A percentile compares a stretch with the other conserved stretches of the same genome.
phyloP scores from a whole-genome alignment of 208 protist genomes.

The Leishmania aethiopica region DNA sequence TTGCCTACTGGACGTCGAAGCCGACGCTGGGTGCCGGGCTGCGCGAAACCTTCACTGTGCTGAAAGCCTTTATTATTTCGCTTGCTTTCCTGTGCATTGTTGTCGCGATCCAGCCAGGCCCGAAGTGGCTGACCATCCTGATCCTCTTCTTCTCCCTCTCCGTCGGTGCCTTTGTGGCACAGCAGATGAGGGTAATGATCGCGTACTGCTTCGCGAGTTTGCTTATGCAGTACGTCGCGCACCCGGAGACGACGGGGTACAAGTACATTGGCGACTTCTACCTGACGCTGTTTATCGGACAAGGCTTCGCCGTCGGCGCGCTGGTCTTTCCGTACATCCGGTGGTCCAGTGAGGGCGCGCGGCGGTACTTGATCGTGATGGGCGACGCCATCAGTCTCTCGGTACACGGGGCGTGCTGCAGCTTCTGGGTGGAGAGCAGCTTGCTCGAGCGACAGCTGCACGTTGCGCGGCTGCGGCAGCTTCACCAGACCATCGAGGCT shows the following conservation, averaged over 20 bases:
- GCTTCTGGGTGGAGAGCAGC: conserved; percentile 73
- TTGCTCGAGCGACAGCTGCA: conserved; percentile 76
- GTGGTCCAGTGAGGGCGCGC: conserved; percentile 82
- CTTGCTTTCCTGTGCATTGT: conserved; percentile 63
- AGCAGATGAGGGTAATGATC: conserved; percentile 72
- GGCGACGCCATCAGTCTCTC: conserved; percentile 82
- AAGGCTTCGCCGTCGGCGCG: conserved; percentile 70
- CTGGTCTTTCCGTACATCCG: conserved; percentile 85
- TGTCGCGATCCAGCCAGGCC: conserved; percentile 57
- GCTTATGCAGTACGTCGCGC: conserved; percentile 73
- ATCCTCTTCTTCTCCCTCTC: conserved; percentile 71
- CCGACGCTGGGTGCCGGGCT: conserved; percentile 84
- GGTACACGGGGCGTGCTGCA: conserved; percentile 71
- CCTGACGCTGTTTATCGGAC: conserved; percentile 72
- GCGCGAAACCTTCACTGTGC: conserved; percentile 61
- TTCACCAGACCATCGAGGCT: conserved; percentile 55
- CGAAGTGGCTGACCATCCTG: conserved; percentile 65
- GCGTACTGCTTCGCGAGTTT: conserved; percentile 71
- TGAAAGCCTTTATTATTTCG: conserved; percentile 78
- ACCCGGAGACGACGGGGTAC: conserved; percentile 49
- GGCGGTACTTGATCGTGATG: conserved; percentile 65
- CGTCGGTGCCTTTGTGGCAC: conserved; percentile 65
- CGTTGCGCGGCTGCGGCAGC: conserved; percentile 74
- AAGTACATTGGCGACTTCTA: conserved; percentile 77
- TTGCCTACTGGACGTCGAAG: conserved; percentile 86